Evolutionary conservation across 805 yeast species (phyloP).

Genomic region (Candida montana): DNA sequence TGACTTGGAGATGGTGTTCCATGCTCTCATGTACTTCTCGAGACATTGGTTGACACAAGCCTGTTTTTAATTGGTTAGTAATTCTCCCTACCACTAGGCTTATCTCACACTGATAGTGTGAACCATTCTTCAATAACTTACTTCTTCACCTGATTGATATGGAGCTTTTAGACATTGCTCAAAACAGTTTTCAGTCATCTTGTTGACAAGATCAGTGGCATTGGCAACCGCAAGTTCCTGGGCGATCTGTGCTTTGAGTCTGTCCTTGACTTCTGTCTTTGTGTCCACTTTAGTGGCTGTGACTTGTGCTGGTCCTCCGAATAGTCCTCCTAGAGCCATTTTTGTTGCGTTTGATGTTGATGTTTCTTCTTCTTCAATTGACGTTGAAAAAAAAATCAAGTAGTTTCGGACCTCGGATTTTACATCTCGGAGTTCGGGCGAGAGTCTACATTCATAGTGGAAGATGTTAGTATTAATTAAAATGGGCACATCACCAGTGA

Average conservation of each 20-base stretch:
- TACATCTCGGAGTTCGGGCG: too few relatives aligned
- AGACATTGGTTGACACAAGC: slow-evolving; percentile 72
- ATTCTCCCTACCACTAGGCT: too few relatives aligned
- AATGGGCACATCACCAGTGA: neutral
- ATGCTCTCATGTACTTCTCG: slow-evolving; percentile 83
- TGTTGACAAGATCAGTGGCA: slow-evolving; percentile 81
- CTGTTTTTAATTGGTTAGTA: slow-evolving; percentile 11
- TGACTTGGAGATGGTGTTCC: slow-evolving; percentile 78
- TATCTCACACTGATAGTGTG: too few relatives aligned
- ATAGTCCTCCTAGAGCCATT: slow-evolving; percentile 25
- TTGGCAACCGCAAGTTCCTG: slow-evolving; percentile 88
- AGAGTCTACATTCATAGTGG: too few relatives aligned
- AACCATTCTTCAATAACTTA: too few relatives aligned
- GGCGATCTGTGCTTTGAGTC: slow-evolving; percentile 63
- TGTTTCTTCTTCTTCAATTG: too few relatives aligned
- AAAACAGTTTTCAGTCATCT: slow-evolving; percentile 83
- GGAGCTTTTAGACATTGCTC: slow-evolving; percentile 70
- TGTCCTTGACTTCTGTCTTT: slow-evolving; percentile 47
- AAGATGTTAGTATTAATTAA: too few relatives aligned
- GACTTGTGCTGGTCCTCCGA: slow-evolving; percentile 26
- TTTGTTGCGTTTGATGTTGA: neutral
- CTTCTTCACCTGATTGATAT: slow-evolving; percentile 48
- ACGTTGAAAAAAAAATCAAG: too few relatives aligned
- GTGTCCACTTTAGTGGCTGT: slow-evolving; percentile 20
- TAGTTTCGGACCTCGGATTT: too few relatives aligned